phyloP scores from a whole-genome alignment of 2,329 filamentous ascomycete species.

The Fusarium kyushuense region DNA sequence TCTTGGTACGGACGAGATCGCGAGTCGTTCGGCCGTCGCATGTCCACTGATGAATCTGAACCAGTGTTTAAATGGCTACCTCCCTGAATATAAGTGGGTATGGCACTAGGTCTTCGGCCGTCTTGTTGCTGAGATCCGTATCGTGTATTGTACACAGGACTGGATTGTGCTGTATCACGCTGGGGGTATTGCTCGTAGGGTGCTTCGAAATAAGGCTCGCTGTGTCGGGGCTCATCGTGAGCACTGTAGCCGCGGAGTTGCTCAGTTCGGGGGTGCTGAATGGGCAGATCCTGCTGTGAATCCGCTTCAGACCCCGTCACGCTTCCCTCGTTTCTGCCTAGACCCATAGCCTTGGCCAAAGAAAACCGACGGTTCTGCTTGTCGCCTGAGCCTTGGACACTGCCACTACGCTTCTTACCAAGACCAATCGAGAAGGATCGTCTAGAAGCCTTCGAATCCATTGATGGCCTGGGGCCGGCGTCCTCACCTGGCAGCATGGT shows the following conservation, averaged over 20 bases:
- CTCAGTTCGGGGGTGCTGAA: conserved; percentile 58
- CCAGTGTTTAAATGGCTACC: conserved; percentile 62
- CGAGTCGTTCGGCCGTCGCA: conserved; percentile 56
- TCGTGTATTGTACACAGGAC: conserved; percentile 57
- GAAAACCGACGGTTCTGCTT: conserved; percentile 76
- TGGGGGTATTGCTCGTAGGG: conserved; percentile 54
- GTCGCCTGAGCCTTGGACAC: conserved; percentile 69
- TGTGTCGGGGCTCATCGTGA: conserved; percentile 53
- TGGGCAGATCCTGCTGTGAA: conserved; percentile 66
- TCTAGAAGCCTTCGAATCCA: conserved; percentile 75
- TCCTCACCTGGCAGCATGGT: conserved; percentile 71
- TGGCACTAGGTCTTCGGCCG: conserved; percentile 56
- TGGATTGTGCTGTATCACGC: conserved; percentile 52
- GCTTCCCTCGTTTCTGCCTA: conserved; percentile 66
- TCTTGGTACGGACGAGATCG: conserved; percentile 59
- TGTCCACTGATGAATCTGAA: conserved; percentile 67
- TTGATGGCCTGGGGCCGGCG: conserved; percentile 67
- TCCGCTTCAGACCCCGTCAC: conserved; percentile 59
- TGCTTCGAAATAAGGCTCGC: conserved; percentile 56
- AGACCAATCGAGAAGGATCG: conserved; percentile 78
- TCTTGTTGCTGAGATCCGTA: conserved; percentile 58
- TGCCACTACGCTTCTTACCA: conserved; percentile 77
- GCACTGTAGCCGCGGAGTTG: conserved; percentile 51
- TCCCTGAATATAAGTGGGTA: conserved; percentile 61
- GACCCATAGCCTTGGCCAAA: conserved; percentile 73